Evolutionary conservation across 2,329 filamentous ascomycete genomes (phyloP), one percentile per base, ranked within the genome.

Genomic region (Exophiala sp.): DNA sequence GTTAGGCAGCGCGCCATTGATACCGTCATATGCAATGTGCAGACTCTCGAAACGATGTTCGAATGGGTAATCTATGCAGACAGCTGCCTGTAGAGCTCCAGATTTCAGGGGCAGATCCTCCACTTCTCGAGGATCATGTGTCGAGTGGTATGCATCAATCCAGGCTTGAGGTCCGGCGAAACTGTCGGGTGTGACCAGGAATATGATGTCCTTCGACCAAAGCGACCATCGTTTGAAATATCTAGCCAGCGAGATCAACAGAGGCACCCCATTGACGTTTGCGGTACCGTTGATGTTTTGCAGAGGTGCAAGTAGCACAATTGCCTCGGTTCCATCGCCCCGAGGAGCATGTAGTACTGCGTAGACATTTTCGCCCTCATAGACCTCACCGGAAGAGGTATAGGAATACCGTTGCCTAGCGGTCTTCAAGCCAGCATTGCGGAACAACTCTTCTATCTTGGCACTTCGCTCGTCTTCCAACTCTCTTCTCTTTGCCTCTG

Each of bases 151-250:
- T 1, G 93, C 93, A 64, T 96, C 90, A 7, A 96, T 88, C 93
- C 93, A 98, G 19, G 93, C 93, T 66, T 97, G 90, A 0, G 89
- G 88, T 1, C 91, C 93, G 9, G 87, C 85, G 52, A 83, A 85
- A 66, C 88, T 95, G 68, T 98, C 93, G 0, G 87, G 84, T 0
- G 93, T 83, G 40, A 98, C 78, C 4, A 98, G 71, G 60, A 98
- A 82, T 51, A 98, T 91, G 59, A 98, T 95, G 66, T 98, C 93
- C 69, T 98, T 98, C 52, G 90, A 96, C 93, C 93, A 98, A 22
- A 98, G 77, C 46, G 89, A 96, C 93, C 93, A 98, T 60, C 85
- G 81, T 69, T 94, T 95, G 72, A 98, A 97, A 70, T 98, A 98
- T 58, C 93, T 81, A 22, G 88, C 87, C 59, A 98, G 70, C 0